Base-by-base conservation (phyloP, 176 grass and related monocot species). In the Musa itinerans region DNA sequence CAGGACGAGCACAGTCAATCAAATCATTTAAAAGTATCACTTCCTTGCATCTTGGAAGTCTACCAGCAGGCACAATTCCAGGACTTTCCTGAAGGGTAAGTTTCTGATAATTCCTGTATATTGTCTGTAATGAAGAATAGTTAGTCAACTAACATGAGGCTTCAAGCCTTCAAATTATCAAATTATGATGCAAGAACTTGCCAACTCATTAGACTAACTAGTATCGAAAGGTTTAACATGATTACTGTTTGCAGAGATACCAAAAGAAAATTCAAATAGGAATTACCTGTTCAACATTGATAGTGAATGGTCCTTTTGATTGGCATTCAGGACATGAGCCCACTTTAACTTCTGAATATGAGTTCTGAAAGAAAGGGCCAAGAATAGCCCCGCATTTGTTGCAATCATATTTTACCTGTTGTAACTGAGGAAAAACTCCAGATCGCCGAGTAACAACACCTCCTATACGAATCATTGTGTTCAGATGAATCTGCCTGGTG, bases 41-140 rank as follows among this genome's bases (percentile, higher is more conserved):
- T 94, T 99, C 95, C 81, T 99, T 99, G 83, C 94, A 89, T 87
- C 95, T 99, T n/a, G 95, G 95, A 78, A 94, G 88, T 76, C 95
- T 87, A 26, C 95, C 90, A 91, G 90, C 86, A 82, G 95, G 95
- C 49, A 99, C 90, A 87, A 93, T 99, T 83, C 95, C 90, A 74
- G 90, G 90, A 76, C 95, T 99, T 82, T 99, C 90, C 69, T 99
- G 95, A 71, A 99, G 90, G 69, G 90, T 87, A 21, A 99, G 83
- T 86, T 99, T 94, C 70, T 99, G 95, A 68, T 99, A 99, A 76
- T 94, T 94, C 85, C 95, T 88, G 82, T 99, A 99, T 79, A 94
- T 89, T 54, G 95, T 99, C 95, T 99, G 78, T 55, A 65, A 67
- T 13, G 43, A 61, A 71, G n/a, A 74, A 52, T 48, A 62, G 9